Conservation (phyloP, 2,329 filamentous ascomycete genomes). For the Calonectria pteridis region DNA sequence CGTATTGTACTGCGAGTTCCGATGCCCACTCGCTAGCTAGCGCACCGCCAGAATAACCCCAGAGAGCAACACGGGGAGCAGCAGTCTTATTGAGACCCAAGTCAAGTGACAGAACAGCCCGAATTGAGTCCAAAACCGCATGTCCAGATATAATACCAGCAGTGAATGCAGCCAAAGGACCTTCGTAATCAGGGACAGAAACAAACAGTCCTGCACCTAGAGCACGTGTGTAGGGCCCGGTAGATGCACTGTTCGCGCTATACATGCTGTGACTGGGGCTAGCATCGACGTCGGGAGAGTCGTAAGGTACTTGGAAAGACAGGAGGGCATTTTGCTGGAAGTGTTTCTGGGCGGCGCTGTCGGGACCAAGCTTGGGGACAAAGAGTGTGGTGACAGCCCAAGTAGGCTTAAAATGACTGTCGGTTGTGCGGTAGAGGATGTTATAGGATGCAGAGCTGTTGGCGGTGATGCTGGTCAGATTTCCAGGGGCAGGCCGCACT, state of each 20-base stretch:
- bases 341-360: constrained; percentile 21
- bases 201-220: constrained; percentile 45
- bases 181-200: constrained; percentile 61
- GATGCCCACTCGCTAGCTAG: constrained; percentile 65
- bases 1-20: constrained; percentile 64
- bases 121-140: constrained; percentile 58
- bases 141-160: constrained; percentile 58
- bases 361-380: constrained; percentile 29
- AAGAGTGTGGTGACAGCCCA: constrained; percentile 42
- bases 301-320: constrained; percentile 41
- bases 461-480: constrained; percentile 31
- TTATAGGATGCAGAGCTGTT: constrained; percentile 40
- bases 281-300: constrained; percentile 37
- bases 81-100: constrained; percentile 44
- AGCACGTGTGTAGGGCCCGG: no score
- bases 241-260: not conserved
- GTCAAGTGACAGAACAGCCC: constrained; percentile 53
- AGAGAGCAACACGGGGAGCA: constrained; percentile 55
- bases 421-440: constrained; percentile 41
- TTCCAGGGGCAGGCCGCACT: constrained; percentile 38
- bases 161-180: constrained; percentile 57
- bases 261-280: constrained; percentile 37
- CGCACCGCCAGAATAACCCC: constrained; percentile 69
- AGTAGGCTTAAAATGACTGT: constrained; percentile 40
- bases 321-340: constrained; percentile 35